phyloP scores from a whole-genome alignment of 352 stramenopile species.

The Phytophthora citrophthora region DNA sequence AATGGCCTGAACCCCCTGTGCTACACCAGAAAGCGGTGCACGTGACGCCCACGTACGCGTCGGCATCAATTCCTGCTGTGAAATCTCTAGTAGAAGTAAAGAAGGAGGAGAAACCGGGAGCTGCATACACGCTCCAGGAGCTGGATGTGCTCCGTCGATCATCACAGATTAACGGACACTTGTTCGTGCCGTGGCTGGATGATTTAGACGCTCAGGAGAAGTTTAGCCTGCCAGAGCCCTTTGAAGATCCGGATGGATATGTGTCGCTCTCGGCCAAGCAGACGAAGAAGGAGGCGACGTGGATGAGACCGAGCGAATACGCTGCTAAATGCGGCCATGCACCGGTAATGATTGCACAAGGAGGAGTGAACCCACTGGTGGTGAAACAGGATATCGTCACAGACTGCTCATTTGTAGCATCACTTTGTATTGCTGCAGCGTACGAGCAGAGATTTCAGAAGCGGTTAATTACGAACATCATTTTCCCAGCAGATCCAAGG shows the following conservation, averaged over 20 bases:
- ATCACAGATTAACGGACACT: constrained; percentile 82
- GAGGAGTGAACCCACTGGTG: constrained; percentile 68
- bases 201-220: constrained; percentile 65
- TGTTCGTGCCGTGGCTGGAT: constrained; percentile 87
- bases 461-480: constrained; percentile 93
- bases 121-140: constrained; percentile 65
- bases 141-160: constrained; percentile 82
- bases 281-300: constrained; percentile 57
- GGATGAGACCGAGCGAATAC: constrained; percentile 77
- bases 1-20: constrained; percentile 49
- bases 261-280: constrained; percentile 78
- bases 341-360: constrained; percentile 71
- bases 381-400: constrained; percentile 92
- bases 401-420: constrained; percentile 95
- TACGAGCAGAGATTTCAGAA: constrained; percentile 94
- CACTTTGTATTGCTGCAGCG: constrained; percentile 90
- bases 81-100: not conserved
- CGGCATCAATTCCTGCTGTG: not conserved
- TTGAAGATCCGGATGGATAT: constrained; percentile 73
- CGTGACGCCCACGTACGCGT: constrained; percentile 25
- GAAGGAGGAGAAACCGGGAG: constrained; percentile 17
- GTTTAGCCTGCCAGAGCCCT: constrained; percentile 56
- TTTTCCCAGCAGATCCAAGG: constrained; percentile 92
- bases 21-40: constrained; percentile 24
- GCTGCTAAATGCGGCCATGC: constrained; percentile 45